Conservation (phyloP, 2,329 filamentous ascomycete genomes). For the Cyanodermella asteris region DNA sequence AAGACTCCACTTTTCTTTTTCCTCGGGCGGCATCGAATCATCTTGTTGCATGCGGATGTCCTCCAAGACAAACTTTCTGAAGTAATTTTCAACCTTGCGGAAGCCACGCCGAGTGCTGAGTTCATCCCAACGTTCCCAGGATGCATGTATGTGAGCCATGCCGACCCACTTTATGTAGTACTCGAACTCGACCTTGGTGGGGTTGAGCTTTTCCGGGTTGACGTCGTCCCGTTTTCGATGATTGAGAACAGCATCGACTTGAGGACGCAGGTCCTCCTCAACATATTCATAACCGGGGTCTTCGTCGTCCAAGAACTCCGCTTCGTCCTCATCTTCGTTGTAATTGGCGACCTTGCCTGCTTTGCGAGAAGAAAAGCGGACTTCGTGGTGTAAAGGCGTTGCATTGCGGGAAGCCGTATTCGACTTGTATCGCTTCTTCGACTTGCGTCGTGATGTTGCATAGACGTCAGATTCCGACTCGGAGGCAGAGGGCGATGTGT, state of each 20-base stretch:
- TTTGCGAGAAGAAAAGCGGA: slow-evolving; percentile 76
- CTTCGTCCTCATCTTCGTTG: slow-evolving; percentile 41
- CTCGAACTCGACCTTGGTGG: slow-evolving; percentile 59
- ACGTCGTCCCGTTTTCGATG: slow-evolving; percentile 55
- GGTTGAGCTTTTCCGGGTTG: slow-evolving; percentile 16
- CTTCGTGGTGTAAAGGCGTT: slow-evolving; percentile 48
- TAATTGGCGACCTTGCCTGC: slow-evolving; percentile 53
- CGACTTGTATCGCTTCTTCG: slow-evolving; percentile 66
- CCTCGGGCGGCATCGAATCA: slow-evolving; percentile 55
- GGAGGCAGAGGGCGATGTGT: slow-evolving; percentile 34
- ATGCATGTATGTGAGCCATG: slow-evolving; percentile 84
- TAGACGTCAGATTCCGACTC: slow-evolving; percentile 53
- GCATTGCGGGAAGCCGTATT: slow-evolving; percentile 37
- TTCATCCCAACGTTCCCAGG: slow-evolving; percentile 66
- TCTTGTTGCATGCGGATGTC: slow-evolving; percentile 60
- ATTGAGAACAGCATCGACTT: slow-evolving; percentile 78
- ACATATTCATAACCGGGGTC: slow-evolving; percentile 52
- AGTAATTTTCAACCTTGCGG: slow-evolving; percentile 87
- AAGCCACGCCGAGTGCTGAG: slow-evolving; percentile 62
- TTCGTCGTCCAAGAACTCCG: slow-evolving; percentile 31
- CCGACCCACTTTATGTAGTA: slow-evolving; percentile 82
- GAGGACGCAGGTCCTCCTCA: slow-evolving; percentile 55
- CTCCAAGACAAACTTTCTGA: slow-evolving; percentile 56
- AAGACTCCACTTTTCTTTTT: slow-evolving; percentile 84
- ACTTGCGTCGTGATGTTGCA: slow-evolving; percentile 47